Percentiles rank a stretch among this genome's conserved stretches.
These are phyloP conservation scores for Colletotrichum falcatum DNA, from an alignment of 2,329 filamentous ascomycete species.

Conservation along the genomic window DNA sequence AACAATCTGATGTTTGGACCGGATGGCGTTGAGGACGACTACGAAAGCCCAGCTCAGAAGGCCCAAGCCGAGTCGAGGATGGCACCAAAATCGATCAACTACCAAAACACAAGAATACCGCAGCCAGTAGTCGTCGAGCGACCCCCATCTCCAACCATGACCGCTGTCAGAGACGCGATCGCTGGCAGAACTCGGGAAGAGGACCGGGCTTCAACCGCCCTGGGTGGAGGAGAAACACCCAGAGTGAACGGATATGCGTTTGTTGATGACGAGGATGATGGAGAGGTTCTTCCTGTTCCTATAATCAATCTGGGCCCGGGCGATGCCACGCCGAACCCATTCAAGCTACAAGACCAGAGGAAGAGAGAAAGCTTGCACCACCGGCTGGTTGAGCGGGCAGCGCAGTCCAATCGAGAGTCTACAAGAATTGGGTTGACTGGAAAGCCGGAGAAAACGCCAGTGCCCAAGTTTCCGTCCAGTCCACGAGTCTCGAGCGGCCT, in stretches of 20 bases:
- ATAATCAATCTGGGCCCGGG: conserved; percentile 69
- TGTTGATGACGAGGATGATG: conserved; percentile 82
- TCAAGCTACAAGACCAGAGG: conserved; percentile 80
- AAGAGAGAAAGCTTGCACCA: conserved; percentile 85
- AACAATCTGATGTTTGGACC: conserved; percentile 91
- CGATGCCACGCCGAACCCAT: conserved; percentile 79
- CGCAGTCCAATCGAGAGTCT: conserved; percentile 75
- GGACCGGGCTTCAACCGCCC: conserved; percentile 69
- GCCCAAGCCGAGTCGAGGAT: conserved; percentile 79
- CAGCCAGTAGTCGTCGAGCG: conserved; percentile 55
- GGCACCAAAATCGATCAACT: conserved; percentile 80
- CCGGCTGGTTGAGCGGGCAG: conserved; percentile 85
- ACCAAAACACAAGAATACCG: conserved; percentile 86
- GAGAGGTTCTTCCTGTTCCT: conserved; percentile 49
- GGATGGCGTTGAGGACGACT: conserved; percentile 70
- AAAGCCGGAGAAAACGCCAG: conserved; percentile 69
- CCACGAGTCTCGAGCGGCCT: conserved; percentile 68
- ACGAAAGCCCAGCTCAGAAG: conserved; percentile 73
- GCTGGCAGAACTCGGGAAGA: conserved; percentile 74
- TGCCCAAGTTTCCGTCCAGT: conserved; percentile 78
- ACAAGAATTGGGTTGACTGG: conserved; percentile 70
- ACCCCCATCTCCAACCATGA: conserved; percentile 85
- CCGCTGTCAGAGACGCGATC: conserved; percentile 86
- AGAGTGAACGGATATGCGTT: conserved; percentile 94
- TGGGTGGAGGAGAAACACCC: conserved; percentile 81